Conservation (phyloP, 2,329 filamentous ascomycete genomes). For the Stylonectria norvegica region DNA sequence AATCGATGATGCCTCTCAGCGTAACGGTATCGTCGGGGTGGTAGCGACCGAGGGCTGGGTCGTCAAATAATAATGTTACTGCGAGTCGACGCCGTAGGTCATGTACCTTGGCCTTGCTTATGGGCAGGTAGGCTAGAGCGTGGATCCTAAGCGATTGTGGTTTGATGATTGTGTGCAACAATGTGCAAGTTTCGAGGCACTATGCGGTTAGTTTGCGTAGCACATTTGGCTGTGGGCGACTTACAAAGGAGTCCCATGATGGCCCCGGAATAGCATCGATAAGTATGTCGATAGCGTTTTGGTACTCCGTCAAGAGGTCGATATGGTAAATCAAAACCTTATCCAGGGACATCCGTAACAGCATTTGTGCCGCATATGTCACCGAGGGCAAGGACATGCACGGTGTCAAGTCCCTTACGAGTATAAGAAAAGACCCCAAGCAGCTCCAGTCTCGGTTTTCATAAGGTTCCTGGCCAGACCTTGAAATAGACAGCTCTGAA, state of each 20-base stretch:
- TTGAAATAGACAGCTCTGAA: conserved; percentile 20
- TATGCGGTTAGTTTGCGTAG: conserved; percentile 21
- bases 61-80: conserved; percentile 57
- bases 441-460: conserved; percentile 44
- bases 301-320: conserved; percentile 39
- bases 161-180: conserved; percentile 44
- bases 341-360: conserved; percentile 56
- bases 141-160: conserved; percentile 53
- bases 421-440: conserved; percentile 41
- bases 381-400: conserved; percentile 34
- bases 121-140: conserved; percentile 57
- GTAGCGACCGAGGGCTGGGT: conserved; percentile 40
- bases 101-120: conserved; percentile 46
- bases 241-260: conserved; percentile 43
- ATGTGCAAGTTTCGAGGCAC: conserved; percentile 49
- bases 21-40: conserved; percentile 41
- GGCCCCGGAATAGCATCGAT: conserved; percentile 38
- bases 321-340: conserved; percentile 43
- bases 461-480: conserved; percentile 27
- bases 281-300: conserved; percentile 43
- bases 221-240: conserved; percentile 16
- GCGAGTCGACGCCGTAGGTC: conserved; percentile 66
- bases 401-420: conserved; percentile 39
- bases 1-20: conserved; percentile 43
- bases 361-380: conserved; percentile 41